Conservation (phyloP, 441 rosid genomes). For the Macaranga tanarius region DNA sequence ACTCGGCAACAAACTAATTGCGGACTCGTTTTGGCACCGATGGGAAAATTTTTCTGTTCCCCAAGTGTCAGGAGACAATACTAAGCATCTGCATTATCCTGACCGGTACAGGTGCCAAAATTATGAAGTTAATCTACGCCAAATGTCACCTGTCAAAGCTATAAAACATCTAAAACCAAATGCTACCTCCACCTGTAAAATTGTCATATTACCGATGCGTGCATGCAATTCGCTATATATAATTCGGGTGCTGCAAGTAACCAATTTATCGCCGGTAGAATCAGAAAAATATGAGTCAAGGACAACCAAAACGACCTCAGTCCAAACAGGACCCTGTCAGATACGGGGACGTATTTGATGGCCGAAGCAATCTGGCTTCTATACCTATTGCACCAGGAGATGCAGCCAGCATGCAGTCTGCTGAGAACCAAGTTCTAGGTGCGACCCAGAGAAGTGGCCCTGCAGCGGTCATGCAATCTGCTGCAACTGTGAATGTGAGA, state of each 20-base stretch:
- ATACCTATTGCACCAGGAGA: slow-evolving; percentile 40
- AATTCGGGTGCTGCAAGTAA: too few relatives aligned
- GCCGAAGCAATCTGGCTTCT: slow-evolving; percentile 37
- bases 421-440: slow-evolving; percentile 42
- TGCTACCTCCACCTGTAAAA: not conserved
- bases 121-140: not conserved
- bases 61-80: too few relatives aligned
- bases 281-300: slow-evolving; percentile 36
- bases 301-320: slow-evolving; percentile 32
- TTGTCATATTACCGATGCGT: not conserved
- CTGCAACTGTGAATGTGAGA: slow-evolving; percentile 31
- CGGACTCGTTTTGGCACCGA: too few relatives aligned
- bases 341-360: slow-evolving; percentile 42
- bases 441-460: slow-evolving; percentile 35
- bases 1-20: too few relatives aligned
- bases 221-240: not conserved
- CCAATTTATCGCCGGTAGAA: too few relatives aligned
- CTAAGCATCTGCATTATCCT: not conserved
- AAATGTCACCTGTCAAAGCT: not conserved
- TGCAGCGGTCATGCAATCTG: slow-evolving; percentile 46
- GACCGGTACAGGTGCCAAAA: not conserved
- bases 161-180: not conserved
- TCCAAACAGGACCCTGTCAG: slow-evolving; percentile 34
- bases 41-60: too few relatives aligned
- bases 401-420: slow-evolving; percentile 45